Evolutionary conservation across 1,284 basidiomycete genomes (phyloP), one percentile per base, ranked within the genome.

Genomic region (Puccinia polysora): DNA sequence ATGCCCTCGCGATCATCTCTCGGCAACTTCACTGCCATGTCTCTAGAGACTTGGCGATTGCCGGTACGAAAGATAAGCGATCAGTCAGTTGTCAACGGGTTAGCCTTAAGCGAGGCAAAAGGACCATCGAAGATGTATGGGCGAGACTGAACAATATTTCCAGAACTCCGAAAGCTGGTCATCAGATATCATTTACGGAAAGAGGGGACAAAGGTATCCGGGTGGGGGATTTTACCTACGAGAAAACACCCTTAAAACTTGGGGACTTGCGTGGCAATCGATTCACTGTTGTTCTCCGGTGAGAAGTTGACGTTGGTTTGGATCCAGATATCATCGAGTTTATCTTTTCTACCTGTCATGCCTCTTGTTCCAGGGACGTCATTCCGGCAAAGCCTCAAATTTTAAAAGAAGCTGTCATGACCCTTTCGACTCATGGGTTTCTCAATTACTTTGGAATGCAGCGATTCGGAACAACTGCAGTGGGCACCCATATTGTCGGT

Each of bases 381-480:
- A 86, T 89, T 76, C 86, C 87, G 7, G 86, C 89, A 64, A 87
- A 87, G 1, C 81, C 83, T 74, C 86, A 88, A 47, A 86, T 85
- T 0, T 83, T 97, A 55, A 86, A 91, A 75, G 83, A 83, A 71
- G 88, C 89, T 0, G 85, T 98, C 84, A 83, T 84, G n/a, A 88
- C 86, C 2, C 84, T 98, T 67, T 89, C 91, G 79, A 82, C 84
- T 58, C 86, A 86, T 68, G 96, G 96, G 0, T 97, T 97, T 80
- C 90, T 99, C 80, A 99, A 99, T 80, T 99, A 97, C 79, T 99
- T 96, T 79, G 69, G 93, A 47, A 97, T 98, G 95, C 96, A 99
- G 79, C 88, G 96, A 18, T 99, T 99, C 80, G 96, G 96, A 36
- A 98, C 95, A 0, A 92, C 95, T 6, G 87, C 91, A 12, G 88